Conservation (phyloP, 495 filamentous ascomycete species). For the Penicillium canescens region DNA sequence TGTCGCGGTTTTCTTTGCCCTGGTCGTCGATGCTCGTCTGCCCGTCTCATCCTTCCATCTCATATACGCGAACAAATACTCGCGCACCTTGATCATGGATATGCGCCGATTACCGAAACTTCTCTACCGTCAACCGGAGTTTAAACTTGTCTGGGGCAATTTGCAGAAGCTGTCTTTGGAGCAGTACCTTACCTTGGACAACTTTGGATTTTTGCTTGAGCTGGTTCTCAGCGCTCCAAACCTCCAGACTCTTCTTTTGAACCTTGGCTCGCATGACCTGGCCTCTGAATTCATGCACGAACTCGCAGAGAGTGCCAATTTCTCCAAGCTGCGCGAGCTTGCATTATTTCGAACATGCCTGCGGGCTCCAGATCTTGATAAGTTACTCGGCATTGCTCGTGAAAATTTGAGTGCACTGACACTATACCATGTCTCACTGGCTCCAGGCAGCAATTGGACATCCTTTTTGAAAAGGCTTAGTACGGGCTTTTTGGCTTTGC, state of each 20-base stretch:
- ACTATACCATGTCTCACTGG: slow-evolving; percentile 22
- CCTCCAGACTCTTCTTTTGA: slow-evolving; percentile 22
- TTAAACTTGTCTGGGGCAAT: slow-evolving; percentile 24
- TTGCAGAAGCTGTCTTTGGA: slow-evolving; percentile 26
- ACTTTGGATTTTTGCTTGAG: slow-evolving; percentile 28
- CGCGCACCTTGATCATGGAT: slow-evolving; percentile 31
- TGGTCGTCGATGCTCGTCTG: slow-evolving; percentile 22
- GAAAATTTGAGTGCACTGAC: slow-evolving; percentile 15
- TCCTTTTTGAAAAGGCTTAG: slow-evolving; percentile 17
- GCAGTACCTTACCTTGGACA: slow-evolving; percentile 30
- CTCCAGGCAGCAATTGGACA: slow-evolving; percentile 16
- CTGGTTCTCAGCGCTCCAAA: slow-evolving; percentile 25
- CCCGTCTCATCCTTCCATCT: slow-evolving; percentile 27
- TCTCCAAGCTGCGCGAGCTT: slow-evolving; percentile 22
- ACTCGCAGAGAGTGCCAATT: slow-evolving; percentile 17
- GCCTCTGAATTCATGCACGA: slow-evolving; percentile 31
- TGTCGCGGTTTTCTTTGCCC: slow-evolving; percentile 26
- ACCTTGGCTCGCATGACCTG: slow-evolving; percentile 26
- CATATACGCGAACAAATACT: slow-evolving; percentile 25
- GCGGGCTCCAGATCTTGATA: slow-evolving; percentile 17
- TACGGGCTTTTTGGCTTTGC: slow-evolving; percentile 9
- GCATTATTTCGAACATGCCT: slow-evolving; percentile 23
- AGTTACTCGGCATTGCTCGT: slow-evolving; percentile 12
- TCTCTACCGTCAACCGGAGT: slow-evolving; percentile 27
- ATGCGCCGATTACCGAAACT: slow-evolving; percentile 33